Evolutionary conservation across 768 basidiomycete species (phyloP).

Genomic region (Cystoderma amianthinum): DNA sequence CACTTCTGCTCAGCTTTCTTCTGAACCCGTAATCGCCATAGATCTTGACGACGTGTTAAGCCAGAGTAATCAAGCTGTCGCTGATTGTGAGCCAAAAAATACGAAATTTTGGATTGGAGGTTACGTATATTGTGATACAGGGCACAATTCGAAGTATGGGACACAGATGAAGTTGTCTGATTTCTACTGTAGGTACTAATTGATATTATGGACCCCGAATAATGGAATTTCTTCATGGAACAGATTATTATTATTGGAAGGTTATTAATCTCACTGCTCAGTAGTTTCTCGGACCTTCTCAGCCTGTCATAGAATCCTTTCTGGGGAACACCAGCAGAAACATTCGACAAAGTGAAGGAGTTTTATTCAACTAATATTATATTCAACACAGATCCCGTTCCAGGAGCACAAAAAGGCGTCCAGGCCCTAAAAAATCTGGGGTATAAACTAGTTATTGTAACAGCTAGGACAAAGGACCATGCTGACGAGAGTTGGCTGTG

Average conservation of each 20-base stretch:
- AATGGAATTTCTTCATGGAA: constrained; percentile 3
- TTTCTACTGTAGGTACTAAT: constrained; percentile 49
- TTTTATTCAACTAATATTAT: constrained; percentile 52
- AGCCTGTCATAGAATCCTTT: constrained; percentile 32
- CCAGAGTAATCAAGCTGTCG: constrained; percentile 51
- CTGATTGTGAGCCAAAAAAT: constrained; percentile 49
- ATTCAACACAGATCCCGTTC: constrained; percentile 41
- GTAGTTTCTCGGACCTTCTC: not conserved
- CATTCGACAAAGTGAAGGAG: constrained; percentile 48
- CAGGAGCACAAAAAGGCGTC: constrained; percentile 55
- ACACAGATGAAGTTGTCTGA: constrained; percentile 47
- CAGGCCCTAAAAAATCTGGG: constrained; percentile 53
- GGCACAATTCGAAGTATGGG: constrained; percentile 59
- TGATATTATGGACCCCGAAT: not conserved
- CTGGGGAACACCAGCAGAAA: constrained; percentile 58
- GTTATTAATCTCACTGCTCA: constrained; percentile 19
- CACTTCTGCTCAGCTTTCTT: constrained; percentile 15
- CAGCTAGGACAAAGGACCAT: constrained; percentile 54
- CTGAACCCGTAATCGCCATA: constrained; percentile 44
- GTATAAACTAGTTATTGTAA: constrained; percentile 66
- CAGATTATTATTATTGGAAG: constrained; percentile 77
- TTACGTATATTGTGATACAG: too few species aligned
- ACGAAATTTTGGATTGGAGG: too few species aligned
- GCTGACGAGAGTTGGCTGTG: constrained; percentile 59
- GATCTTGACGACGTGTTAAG: constrained; percentile 67